Percentiles rank a stretch among this genome's conserved stretches.
These are phyloP conservation scores for Benincasa hispida DNA, from an alignment of 306 rosid genomes.

Conservation along the genomic window DNA sequence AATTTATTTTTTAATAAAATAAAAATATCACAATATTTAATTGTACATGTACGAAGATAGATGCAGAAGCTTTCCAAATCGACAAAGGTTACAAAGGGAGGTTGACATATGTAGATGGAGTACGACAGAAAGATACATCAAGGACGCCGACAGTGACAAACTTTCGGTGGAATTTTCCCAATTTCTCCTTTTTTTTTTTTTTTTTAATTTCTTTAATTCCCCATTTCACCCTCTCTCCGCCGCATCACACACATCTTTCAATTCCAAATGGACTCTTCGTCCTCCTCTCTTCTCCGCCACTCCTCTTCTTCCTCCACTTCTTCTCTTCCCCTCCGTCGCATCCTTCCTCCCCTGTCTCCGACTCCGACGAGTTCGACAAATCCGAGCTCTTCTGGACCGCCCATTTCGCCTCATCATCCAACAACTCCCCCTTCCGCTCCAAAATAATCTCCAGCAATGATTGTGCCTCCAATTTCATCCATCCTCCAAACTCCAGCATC, in stretches of 20 bases:
- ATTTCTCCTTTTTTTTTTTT: slow-evolving; percentile 2
- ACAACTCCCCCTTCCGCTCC: not conserved
- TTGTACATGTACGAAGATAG: no score
- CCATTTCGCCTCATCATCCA: slow-evolving; percentile 32
- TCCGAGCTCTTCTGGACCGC: slow-evolving; percentile 63
- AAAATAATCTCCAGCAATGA: not conserved
- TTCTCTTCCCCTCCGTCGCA: slow-evolving; percentile 29
- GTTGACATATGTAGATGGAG: not conserved
- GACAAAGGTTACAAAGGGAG: no score
- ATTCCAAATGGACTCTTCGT: slow-evolving; percentile 35
- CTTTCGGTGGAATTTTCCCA: not conserved
- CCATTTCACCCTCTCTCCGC: not conserved
- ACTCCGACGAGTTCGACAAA: slow-evolving; percentile 51
- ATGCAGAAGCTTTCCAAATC: no score
- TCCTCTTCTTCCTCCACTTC: slow-evolving; percentile 41
- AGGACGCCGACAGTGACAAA: not conserved
- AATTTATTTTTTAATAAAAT: no score
- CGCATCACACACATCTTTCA: not conserved
- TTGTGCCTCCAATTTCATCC: slow-evolving; percentile 12
- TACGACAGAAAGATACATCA: not conserved
- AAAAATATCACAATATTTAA: no score
- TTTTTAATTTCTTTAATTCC: slow-evolving; percentile 1
- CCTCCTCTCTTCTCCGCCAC: slow-evolving; percentile 27
- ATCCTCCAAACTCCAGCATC: slow-evolving; percentile 36
- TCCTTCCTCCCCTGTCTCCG: not conserved